These are phyloP conservation scores for Pichia sp. DNA, from an alignment of 1,139 yeast species.

Conservation along the genomic window DNA sequence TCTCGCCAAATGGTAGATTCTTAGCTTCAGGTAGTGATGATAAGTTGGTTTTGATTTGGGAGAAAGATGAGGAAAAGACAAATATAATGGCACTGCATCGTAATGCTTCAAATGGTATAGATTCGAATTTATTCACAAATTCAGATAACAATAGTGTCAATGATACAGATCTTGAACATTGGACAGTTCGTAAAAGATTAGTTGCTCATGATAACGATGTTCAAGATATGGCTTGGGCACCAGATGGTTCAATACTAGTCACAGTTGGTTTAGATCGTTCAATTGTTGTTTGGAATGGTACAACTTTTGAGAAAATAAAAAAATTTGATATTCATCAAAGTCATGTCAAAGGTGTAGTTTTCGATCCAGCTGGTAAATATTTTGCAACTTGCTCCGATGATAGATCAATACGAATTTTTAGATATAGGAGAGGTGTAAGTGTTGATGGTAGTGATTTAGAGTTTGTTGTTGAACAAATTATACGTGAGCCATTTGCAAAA, in stretches of 20 bases:
- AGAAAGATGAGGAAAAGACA: constrained; percentile 61
- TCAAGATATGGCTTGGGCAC: constrained; percentile 97
- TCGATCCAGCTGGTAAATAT: constrained; percentile 96
- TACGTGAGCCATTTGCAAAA: constrained; percentile 75
- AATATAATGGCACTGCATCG: constrained; percentile 36
- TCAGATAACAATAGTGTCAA: constrained; percentile 33
- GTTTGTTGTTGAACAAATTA: constrained; percentile 78
- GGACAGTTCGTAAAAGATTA: constrained; percentile 86
- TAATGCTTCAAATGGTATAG: constrained; percentile 56
- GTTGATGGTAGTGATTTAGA: constrained; percentile 57
- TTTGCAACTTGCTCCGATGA: constrained; percentile 97
- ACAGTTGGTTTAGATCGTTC: constrained; percentile 92
- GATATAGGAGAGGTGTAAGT: constrained; percentile 53
- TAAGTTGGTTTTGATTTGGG: constrained; percentile 87
- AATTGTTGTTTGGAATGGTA: constrained; percentile 88
- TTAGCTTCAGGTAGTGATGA: constrained; percentile 95
- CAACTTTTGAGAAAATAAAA: constrained; percentile 83
- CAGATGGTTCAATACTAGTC: constrained; percentile 81
- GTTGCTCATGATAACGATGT: constrained; percentile 97
- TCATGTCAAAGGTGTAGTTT: constrained; percentile 92
- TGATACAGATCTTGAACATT: constrained; percentile 65
- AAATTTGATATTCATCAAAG: constrained; percentile 89
- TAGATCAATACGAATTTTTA: constrained; percentile 76
- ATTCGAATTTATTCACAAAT: constrained; percentile 58
- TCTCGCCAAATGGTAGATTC: constrained; percentile 86